Base-by-base conservation (phyloP, 2,329 filamentous ascomycete species). In the Aspergillus carbonarius region DNA sequence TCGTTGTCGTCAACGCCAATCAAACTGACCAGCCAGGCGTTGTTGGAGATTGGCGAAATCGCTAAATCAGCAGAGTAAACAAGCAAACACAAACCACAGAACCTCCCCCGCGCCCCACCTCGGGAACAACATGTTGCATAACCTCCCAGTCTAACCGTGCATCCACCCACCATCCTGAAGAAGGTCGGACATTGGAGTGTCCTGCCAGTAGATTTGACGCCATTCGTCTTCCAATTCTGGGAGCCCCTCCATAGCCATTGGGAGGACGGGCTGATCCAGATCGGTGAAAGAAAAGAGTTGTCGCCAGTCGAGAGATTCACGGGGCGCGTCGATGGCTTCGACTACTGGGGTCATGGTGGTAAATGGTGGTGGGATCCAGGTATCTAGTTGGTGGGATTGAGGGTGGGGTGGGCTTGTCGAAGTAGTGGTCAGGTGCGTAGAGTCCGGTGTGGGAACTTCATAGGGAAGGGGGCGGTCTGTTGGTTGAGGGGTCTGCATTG, bases 161-260 rank as follows among this genome's bases (percentile, higher is more conserved):
- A 76, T 70, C 76, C 76, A 78, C 18, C 71, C 70, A 23, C 72
- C 72, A 57, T 78, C 75, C 50, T 73, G 72, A 23, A 78, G 68
- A 34, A 77, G 68, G 63, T 78, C 76, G 15, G 74, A 69, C 72
- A 78, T 74, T 2, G 73, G 74, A 1, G 74, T 73, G 55, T 78
- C 76, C 59, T 77, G 74, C 70, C 75, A 74, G 55, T 78, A 78
- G 8, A 78, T 72, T 59, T 78, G 75, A n/a, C 76, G 72, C 76
- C 76, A 78, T 63, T 78, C 76, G 40, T 78, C 73, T 62, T 78
- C 75, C 56, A 78, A 66, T 49, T 78, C 74, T 5, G 73, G 70
- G 4, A 77, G 63, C 18, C 73, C 72, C 50, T 77, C 76, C 47
- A 74, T 66, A 5, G 71, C 67, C 61, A 76, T 71, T 2, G 74